A percentile compares a stretch with the other conserved stretches of the same genome.
Conservation (phyloP, 257 asterid species). For the Fraxinus americana region DNA sequence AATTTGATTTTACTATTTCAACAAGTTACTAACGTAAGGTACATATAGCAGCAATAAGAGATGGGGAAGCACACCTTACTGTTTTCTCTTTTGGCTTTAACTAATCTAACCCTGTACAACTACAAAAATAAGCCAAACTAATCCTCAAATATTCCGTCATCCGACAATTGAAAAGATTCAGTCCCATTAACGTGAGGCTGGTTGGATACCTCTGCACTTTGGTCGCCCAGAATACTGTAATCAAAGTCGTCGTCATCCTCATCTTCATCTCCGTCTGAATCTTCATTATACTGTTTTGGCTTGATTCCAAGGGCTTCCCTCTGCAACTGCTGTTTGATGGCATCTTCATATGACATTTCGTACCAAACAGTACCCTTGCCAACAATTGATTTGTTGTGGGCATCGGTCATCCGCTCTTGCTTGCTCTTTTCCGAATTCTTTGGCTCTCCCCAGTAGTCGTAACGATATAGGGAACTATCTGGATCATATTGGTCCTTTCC, state of each 20-base stretch:
- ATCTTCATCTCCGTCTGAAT: constrained; percentile 35
- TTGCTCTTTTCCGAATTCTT: constrained; percentile 95
- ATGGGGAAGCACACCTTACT: not conserved
- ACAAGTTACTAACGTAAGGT: too few species aligned
- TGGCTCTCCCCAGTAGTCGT: constrained; percentile 99
- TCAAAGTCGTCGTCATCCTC: constrained; percentile 55
- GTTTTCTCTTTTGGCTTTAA: not conserved
- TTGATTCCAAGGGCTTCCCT: constrained; percentile 70
- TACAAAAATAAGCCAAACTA: constrained; percentile 42
- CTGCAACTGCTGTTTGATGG: constrained; percentile 59
- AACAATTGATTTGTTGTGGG: constrained; percentile 86
- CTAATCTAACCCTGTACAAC: constrained; percentile 23
- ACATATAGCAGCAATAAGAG: not conserved
- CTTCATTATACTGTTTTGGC: constrained; percentile 48
- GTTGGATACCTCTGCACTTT: constrained; percentile 42
- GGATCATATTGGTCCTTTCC: constrained; percentile 89
- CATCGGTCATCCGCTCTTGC: constrained; percentile 78
- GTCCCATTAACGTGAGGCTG: constrained; percentile 95
- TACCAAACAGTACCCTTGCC: constrained; percentile 94
- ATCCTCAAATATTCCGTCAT: constrained; percentile 82
- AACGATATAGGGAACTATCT: constrained; percentile 74
- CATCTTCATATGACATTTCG: constrained; percentile 92
- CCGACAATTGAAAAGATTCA: constrained; percentile 72
- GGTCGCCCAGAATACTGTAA: constrained; percentile 72
- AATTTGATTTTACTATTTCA: too few species aligned